phyloP scores from a whole-genome alignment of 129 eudicot genomes.

The Flaveria bidentis region DNA sequence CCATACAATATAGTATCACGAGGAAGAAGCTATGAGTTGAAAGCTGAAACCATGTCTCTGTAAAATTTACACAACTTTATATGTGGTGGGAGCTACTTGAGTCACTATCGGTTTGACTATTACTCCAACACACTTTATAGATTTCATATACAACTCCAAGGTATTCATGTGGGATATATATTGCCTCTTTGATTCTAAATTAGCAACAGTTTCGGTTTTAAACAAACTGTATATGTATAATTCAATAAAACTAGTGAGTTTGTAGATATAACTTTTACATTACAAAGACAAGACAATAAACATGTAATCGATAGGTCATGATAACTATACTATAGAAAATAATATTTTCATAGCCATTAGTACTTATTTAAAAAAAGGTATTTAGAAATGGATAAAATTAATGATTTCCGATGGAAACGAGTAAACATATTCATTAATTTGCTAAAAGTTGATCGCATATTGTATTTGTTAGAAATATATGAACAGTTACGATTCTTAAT shows the following conservation, averaged over 20 bases:
- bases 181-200: not conserved
- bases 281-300: not conserved
- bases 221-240: not conserved
- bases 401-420: too few relatives aligned
- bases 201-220: not conserved
- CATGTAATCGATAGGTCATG: not conserved
- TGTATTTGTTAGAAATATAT: too few relatives aligned
- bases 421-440: too few relatives aligned
- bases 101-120: not conserved
- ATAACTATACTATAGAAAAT: not conserved
- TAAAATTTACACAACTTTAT: not conserved
- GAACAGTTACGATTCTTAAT: too few relatives aligned
- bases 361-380: too few relatives aligned
- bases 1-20: not conserved
- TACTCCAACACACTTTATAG: not conserved
- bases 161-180: not conserved
- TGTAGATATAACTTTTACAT: too few relatives aligned
- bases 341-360: too few relatives aligned
- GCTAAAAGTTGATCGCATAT: too few relatives aligned
- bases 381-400: too few relatives aligned
- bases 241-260: too few relatives aligned
- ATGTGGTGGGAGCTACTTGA: constrained; percentile 7
- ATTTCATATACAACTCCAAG: not conserved
- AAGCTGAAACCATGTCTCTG: not conserved
- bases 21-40: not conserved